These are phyloP conservation scores for Cymbidium sinense DNA, from an alignment of 106 monocot genomes.

Conservation along the genomic window DNA sequence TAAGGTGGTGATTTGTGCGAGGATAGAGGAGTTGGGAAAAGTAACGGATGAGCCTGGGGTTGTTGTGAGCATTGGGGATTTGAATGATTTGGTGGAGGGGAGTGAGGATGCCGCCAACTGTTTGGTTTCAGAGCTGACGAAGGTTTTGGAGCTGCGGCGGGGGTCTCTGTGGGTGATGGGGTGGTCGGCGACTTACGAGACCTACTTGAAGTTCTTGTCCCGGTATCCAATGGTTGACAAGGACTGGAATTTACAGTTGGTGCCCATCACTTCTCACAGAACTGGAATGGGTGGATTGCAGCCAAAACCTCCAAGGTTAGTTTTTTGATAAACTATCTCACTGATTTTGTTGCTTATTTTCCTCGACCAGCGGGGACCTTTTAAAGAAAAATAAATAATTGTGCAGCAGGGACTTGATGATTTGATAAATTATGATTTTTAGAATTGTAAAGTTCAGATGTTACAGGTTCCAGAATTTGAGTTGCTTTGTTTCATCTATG, in stretches of 20 bases:
- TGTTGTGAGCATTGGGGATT: slow-evolving; percentile 51
- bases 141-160: slow-evolving; percentile 28
- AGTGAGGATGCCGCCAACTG: slow-evolving; percentile 13
- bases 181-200: slow-evolving; percentile 65
- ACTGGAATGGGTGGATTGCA: slow-evolving; percentile 6
- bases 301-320: slow-evolving; percentile 16
- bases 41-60: slow-evolving; percentile 14
- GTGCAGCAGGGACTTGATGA: background rate
- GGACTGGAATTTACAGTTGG: slow-evolving; percentile 33
- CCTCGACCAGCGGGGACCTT: background rate
- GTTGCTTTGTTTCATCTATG: background rate
- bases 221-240: slow-evolving; percentile 23
- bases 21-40: slow-evolving; percentile 18
- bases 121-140: slow-evolving; percentile 46
- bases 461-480: background rate
- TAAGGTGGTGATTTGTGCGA: background rate
- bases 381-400: no score
- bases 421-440: background rate
- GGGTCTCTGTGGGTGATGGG: slow-evolving; percentile 58
- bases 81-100: slow-evolving; percentile 45
- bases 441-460: background rate
- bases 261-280: slow-evolving; percentile 24
- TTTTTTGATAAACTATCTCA: background rate
- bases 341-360: background rate
- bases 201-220: slow-evolving; percentile 38